phyloP scores from a whole-genome alignment of 2,329 filamentous ascomycete genomes.

The Beauveria varroae region DNA sequence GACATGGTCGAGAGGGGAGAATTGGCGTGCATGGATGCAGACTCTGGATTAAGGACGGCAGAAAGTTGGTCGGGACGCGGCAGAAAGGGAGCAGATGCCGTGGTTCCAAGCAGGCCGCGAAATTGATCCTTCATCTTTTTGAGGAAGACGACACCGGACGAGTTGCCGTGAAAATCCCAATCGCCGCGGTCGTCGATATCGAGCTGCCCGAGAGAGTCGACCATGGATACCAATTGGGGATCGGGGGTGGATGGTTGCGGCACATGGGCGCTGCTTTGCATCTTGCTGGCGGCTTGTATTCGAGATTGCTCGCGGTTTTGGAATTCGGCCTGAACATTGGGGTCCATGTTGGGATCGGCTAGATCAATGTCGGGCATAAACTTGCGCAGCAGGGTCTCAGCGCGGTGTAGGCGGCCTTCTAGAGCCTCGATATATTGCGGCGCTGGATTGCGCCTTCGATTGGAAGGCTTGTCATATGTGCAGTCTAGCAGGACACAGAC shows the following conservation, averaged over 20 bases:
- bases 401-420: slow-evolving; percentile 73
- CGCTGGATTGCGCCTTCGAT: slow-evolving; percentile 80
- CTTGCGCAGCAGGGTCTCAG: slow-evolving; percentile 69
- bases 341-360: slow-evolving; percentile 76
- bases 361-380: slow-evolving; percentile 80
- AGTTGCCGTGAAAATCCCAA: slow-evolving; percentile 93
- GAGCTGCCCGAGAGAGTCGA: slow-evolving; percentile 82
- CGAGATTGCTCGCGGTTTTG: slow-evolving; percentile 47
- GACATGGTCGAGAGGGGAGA: slow-evolving; percentile 52
- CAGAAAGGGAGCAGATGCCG: slow-evolving; percentile 52
- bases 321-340: slow-evolving; percentile 63
- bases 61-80: slow-evolving; percentile 40
- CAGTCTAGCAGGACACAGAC: slow-evolving; percentile 54
- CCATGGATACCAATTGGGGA: slow-evolving; percentile 83
- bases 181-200: slow-evolving; percentile 87
- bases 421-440: slow-evolving; percentile 90
- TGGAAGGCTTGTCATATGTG: slow-evolving; percentile 92
- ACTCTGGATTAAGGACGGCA: slow-evolving; percentile 56
- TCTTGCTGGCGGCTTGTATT: slow-evolving; percentile 34
- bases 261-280: slow-evolving; percentile 27
- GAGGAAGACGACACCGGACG: slow-evolving; percentile 85
- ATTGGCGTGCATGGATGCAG: slow-evolving; percentile 55
- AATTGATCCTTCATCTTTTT: slow-evolving; percentile 83
- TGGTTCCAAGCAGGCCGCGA: slow-evolving; percentile 63
- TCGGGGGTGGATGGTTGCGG: slow-evolving; percentile 46